These are phyloP conservation scores for Ophiosphaerella herpotricha DNA, from an alignment of 2,329 filamentous ascomycete species.

Conservation along the genomic window DNA sequence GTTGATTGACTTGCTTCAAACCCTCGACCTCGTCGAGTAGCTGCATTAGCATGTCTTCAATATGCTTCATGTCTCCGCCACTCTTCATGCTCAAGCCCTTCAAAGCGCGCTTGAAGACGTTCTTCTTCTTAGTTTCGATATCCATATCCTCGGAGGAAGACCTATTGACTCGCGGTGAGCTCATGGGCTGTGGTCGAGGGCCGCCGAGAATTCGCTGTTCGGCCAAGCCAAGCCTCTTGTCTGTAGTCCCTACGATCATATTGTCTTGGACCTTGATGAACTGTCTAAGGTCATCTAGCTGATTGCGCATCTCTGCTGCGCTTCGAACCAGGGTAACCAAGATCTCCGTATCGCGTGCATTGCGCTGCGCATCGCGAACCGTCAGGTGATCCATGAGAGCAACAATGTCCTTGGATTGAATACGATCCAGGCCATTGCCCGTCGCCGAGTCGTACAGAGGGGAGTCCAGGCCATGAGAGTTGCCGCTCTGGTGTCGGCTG, in stretches of 20 bases:
- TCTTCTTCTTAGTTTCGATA: constrained; percentile 77
- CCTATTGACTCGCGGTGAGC: constrained; percentile 61
- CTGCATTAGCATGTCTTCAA: constrained; percentile 74
- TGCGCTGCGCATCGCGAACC: constrained; percentile 93
- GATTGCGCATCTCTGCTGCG: constrained; percentile 94
- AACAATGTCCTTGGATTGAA: constrained; percentile 95
- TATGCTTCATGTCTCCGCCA: constrained; percentile 82
- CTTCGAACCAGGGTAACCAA: constrained; percentile 91
- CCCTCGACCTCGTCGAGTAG: constrained; percentile 88
- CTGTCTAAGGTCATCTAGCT: constrained; percentile 92
- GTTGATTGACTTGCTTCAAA: constrained; percentile 49
- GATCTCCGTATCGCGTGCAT: constrained; percentile 94
- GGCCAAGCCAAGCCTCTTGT: constrained; percentile 84
- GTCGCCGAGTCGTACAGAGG: constrained; percentile 90
- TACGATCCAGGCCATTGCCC: constrained; percentile 84
- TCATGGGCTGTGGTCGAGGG: constrained; percentile 72
- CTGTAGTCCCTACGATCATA: constrained; percentile 82
- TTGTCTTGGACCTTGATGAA: constrained; percentile 90
- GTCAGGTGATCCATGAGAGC: constrained; percentile 98
- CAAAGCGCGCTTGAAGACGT: constrained; percentile 91
- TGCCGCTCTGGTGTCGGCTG: constrained; percentile 75
- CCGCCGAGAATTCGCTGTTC: constrained; percentile 82
- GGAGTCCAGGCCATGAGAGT: constrained; percentile 89
- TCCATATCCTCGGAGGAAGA: constrained; percentile 60
- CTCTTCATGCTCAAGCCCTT: constrained; percentile 89